A percentile compares a stretch with the other conserved stretches of the same genome.
Conservation (phyloP, 129 eudicot genomes). For the Helianthus tuberosus region DNA sequence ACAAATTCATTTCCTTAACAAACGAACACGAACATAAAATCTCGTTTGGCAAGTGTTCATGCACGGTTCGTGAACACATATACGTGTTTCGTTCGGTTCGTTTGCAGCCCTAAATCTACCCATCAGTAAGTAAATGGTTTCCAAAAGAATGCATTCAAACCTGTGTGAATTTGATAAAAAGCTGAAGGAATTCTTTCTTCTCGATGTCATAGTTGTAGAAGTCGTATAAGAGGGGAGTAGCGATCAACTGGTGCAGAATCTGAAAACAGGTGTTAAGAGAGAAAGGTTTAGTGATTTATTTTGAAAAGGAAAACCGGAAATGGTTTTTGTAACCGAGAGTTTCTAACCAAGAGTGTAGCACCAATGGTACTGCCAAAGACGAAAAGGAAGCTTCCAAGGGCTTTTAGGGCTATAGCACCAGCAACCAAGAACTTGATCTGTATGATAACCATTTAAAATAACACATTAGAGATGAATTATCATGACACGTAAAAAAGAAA, state of each 20-base stretch:
- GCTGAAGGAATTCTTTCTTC: slow-evolving; percentile 66
- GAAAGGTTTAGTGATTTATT: neutral
- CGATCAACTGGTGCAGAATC: slow-evolving; percentile 75
- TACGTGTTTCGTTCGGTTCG: too few species aligned
- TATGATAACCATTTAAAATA: neutral
- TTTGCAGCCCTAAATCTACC: neutral
- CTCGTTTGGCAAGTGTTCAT: too few species aligned
- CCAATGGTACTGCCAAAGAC: slow-evolving; percentile 77
- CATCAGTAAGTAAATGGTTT: neutral
- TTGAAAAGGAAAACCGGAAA: neutral
- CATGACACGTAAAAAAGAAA: too few species aligned
- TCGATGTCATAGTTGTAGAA: slow-evolving; percentile 91
- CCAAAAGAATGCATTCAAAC: slow-evolving; percentile 20
- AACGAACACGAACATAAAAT: too few species aligned
- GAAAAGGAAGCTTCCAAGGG: slow-evolving; percentile 75
- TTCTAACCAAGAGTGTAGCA: slow-evolving; percentile 72
- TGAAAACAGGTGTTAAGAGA: slow-evolving; percentile 18
- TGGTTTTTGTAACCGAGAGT: neutral
- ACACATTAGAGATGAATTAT: neutral
- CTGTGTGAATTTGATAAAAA: slow-evolving; percentile 80
- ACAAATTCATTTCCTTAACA: too few species aligned
- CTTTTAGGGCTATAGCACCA: slow-evolving; percentile 69
- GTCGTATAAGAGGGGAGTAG: slow-evolving; percentile 75
- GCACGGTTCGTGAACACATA: too few species aligned
- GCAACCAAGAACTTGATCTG: slow-evolving; percentile 75